Conservation (phyloP, 176 grass and related monocot species). For the Zoysia pacifica region DNA sequence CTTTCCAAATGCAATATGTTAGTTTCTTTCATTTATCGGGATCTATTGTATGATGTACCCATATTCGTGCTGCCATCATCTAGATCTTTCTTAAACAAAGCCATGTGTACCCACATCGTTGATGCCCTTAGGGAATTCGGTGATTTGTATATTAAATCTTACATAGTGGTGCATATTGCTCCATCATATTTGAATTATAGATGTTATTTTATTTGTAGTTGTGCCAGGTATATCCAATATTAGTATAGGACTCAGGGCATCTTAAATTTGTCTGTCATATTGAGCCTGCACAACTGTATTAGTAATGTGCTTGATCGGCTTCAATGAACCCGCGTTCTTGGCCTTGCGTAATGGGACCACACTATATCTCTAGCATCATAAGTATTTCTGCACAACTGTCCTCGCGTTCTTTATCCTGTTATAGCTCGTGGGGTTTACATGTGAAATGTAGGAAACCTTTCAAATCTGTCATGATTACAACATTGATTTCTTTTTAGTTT, state of each 20-base stretch:
- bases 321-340: slow-evolving; percentile 8
- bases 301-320: neutral
- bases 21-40: neutral
- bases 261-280: neutral
- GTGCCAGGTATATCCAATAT: neutral
- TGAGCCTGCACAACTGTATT: neutral
- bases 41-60: neutral
- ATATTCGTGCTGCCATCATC: neutral
- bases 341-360: slow-evolving; percentile 17
- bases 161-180: neutral
- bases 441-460: no score
- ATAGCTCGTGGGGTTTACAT: neutral
- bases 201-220: neutral
- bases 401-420: neutral
- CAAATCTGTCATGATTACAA: no score
- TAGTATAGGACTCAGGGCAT: neutral
- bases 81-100: neutral
- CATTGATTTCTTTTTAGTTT: no score
- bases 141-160: neutral
- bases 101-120: neutral
- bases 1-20: neutral
- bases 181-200: neutral
- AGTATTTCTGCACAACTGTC: neutral
- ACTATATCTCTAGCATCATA: neutral
- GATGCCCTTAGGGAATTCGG: neutral